phyloP scores from a whole-genome alignment of 2,329 filamentous ascomycete species.

The Chaetomium strumarium region DNA sequence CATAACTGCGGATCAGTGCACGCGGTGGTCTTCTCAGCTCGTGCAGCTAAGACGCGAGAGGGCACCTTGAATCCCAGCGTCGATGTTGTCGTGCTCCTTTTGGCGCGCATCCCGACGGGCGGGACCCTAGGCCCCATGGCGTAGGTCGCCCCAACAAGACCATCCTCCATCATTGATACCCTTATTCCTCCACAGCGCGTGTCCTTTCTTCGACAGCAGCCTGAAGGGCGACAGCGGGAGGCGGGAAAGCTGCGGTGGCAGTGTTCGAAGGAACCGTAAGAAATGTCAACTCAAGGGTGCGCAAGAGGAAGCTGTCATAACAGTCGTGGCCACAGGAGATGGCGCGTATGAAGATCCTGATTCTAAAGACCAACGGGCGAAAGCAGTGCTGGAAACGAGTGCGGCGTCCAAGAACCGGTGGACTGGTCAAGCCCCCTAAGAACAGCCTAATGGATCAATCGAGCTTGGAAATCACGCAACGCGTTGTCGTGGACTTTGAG shows the following conservation, averaged over 20 bases:
- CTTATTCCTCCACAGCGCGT: slow-evolving; percentile 9
- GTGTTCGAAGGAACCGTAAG: background rate
- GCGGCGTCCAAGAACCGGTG: background rate
- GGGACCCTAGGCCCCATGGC: slow-evolving; percentile 25
- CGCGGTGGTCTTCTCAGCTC: slow-evolving; percentile 14
- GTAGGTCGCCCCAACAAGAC: slow-evolving; percentile 14
- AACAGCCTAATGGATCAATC: slow-evolving; percentile 3
- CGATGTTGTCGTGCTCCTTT: slow-evolving; percentile 8
- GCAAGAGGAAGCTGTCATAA: slow-evolving; percentile 22
- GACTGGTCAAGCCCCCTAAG: background rate
- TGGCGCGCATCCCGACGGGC: slow-evolving; percentile 10
- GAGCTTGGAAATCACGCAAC: background rate
- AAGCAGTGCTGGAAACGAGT: background rate
- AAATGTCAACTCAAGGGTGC: slow-evolving; percentile 16
- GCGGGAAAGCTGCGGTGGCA: background rate
- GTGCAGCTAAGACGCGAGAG: slow-evolving; percentile 15
- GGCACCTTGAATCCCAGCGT: slow-evolving; percentile 17
- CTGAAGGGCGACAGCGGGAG: background rate
- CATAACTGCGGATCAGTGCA: slow-evolving; percentile 40
- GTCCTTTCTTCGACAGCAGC: background rate
- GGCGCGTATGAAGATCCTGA: slow-evolving; percentile 5
- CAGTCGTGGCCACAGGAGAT: slow-evolving; percentile 21
- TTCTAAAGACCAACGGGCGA: background rate
- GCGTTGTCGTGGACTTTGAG: slow-evolving; percentile 7
- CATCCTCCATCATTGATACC: slow-evolving; percentile 22